A percentile compares a stretch with the other conserved stretches of the same genome.
These are phyloP conservation scores for Dioszegia aurantiaca DNA, from an alignment of 768 basidiomycete genomes.

Conservation along the genomic window DNA sequence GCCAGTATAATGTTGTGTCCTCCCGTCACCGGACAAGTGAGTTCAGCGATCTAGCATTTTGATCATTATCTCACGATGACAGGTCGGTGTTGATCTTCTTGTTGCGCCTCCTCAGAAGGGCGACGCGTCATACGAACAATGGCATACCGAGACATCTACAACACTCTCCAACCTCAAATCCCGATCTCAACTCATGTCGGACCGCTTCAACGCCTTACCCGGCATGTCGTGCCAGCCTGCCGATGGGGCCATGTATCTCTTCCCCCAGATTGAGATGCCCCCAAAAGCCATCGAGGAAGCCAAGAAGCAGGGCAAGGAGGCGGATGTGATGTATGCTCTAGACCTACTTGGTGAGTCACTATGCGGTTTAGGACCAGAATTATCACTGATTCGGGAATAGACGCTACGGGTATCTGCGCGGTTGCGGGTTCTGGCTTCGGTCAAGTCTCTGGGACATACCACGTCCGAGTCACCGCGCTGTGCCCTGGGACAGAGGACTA, in stretches of 20 bases:
- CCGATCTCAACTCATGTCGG: slow-evolving; percentile 60
- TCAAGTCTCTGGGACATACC: slow-evolving; percentile 82
- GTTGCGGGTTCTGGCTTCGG: slow-evolving; percentile 94
- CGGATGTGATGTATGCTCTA: slow-evolving; percentile 86
- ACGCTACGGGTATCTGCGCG: slow-evolving; percentile 67
- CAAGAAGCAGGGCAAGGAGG: slow-evolving; percentile 65
- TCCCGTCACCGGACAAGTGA: slow-evolving; percentile 66
- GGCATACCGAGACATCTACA: slow-evolving; percentile 75
- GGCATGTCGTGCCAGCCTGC: slow-evolving; percentile 71
- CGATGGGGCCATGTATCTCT: slow-evolving; percentile 88
- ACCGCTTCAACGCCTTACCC: slow-evolving; percentile 72
- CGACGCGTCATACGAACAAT: slow-evolving; percentile 70
- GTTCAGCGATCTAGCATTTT: no score
- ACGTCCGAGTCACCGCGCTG: slow-evolving; percentile 88
- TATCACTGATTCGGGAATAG: slow-evolving; percentile 19
- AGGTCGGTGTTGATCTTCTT: slow-evolving; percentile 90
- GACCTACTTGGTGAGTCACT: slow-evolving; percentile 66
- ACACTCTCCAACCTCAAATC: slow-evolving; percentile 63
- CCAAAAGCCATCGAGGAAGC: slow-evolving; percentile 72
- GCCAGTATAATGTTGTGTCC: slow-evolving; percentile 86
- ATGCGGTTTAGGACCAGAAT: neutral
- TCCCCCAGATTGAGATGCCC: slow-evolving; percentile 75
- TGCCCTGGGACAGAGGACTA: slow-evolving; percentile 94
- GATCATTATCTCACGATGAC: no score
- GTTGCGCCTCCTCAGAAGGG: slow-evolving; percentile 82